These are phyloP conservation scores for Mycena alexandri DNA, from an alignment of 768 basidiomycete species.

Conservation along the genomic window DNA sequence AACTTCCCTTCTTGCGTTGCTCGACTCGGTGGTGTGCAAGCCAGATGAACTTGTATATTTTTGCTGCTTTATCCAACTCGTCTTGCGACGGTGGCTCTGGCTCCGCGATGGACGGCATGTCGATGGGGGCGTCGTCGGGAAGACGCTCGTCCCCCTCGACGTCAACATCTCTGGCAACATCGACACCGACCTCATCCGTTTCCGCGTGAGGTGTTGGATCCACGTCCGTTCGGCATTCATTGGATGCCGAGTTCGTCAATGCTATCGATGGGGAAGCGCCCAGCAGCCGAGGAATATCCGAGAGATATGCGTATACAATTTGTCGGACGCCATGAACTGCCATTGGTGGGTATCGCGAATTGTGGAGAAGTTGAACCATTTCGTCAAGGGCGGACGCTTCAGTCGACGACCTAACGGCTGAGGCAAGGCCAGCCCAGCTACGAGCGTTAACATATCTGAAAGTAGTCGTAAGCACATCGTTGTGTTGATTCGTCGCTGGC, in stretches of 20 bases:
- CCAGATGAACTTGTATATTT: constrained; percentile 39
- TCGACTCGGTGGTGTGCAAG: constrained; percentile 18
- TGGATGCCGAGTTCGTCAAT: not conserved
- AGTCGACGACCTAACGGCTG: constrained; percentile 42
- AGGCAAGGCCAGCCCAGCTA: constrained; percentile 40
- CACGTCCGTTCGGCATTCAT: not conserved
- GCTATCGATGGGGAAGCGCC: constrained; percentile 7
- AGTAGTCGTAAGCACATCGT: not conserved
- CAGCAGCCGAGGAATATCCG: constrained; percentile 48
- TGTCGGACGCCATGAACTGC: constrained; percentile 41
- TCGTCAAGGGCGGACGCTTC: constrained; percentile 41
- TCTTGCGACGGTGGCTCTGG: constrained; percentile 41
- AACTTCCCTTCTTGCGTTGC: constrained; percentile 24
- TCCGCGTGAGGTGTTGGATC: constrained; percentile 37
- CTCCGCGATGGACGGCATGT: constrained; percentile 30
- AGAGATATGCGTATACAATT: constrained; percentile 45
- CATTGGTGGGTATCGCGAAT: not conserved
- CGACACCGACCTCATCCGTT: constrained; percentile 11
- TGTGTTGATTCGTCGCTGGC: not conserved
- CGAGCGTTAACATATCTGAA: constrained; percentile 30
- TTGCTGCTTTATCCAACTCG: constrained; percentile 42
- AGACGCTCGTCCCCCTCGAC: constrained; percentile 15
- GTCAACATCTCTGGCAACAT: constrained; percentile 8
- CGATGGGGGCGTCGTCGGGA: constrained; percentile 22
- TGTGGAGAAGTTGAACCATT: constrained; percentile 36